Evolutionary conservation across 192 early-diverging fungal genomes (phyloP).

Genomic region (Coemansia nantahalensis): DNA sequence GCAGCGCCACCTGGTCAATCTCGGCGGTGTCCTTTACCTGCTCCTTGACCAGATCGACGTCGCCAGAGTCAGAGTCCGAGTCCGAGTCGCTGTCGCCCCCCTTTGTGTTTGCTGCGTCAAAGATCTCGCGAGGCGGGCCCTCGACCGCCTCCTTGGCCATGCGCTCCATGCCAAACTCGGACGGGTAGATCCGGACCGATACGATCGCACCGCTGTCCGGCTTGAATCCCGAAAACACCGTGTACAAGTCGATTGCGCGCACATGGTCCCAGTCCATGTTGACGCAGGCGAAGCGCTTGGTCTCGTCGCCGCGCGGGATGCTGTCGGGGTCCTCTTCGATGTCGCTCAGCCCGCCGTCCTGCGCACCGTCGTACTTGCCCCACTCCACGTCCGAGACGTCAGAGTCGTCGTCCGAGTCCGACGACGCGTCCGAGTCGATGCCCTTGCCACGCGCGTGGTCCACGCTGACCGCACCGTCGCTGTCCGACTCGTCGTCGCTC

Average conservation of each 20-base stretch:
- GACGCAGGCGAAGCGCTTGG: conserved; percentile 78
- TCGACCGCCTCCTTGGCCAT: conserved; percentile 48
- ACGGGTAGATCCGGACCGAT: conserved; percentile 79
- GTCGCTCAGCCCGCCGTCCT: conserved; percentile 51
- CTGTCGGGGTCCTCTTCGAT: conserved; percentile 57
- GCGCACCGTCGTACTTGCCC: conserved; percentile 31
- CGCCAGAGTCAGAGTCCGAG: conserved; percentile 17
- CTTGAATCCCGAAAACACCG: conserved; percentile 83
- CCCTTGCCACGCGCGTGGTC: conserved; percentile 85
- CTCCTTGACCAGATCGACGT: conserved; percentile 37
- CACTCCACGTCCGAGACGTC: conserved; percentile 36
- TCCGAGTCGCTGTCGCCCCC: conserved; percentile 26
- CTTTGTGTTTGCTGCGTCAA: conserved; percentile 36
- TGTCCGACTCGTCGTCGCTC: conserved; percentile 12
- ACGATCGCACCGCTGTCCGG: conserved; percentile 66
- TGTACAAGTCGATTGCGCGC: conserved; percentile 80
- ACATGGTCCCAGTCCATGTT: conserved; percentile 97
- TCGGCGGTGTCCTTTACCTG: conserved; percentile 65
- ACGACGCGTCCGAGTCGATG: conserved; percentile 49
- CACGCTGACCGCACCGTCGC: conserved; percentile 10
- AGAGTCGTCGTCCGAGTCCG: conserved; percentile 29
- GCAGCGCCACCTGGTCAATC: conserved; percentile 77
- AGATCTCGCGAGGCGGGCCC: conserved; percentile 48
- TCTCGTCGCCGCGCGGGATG: conserved; percentile 59
- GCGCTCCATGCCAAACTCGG: conserved; percentile 72